Evolutionary conservation across 768 basidiomycete genomes (phyloP).

Genomic region (Phylloporus sp.): DNA sequence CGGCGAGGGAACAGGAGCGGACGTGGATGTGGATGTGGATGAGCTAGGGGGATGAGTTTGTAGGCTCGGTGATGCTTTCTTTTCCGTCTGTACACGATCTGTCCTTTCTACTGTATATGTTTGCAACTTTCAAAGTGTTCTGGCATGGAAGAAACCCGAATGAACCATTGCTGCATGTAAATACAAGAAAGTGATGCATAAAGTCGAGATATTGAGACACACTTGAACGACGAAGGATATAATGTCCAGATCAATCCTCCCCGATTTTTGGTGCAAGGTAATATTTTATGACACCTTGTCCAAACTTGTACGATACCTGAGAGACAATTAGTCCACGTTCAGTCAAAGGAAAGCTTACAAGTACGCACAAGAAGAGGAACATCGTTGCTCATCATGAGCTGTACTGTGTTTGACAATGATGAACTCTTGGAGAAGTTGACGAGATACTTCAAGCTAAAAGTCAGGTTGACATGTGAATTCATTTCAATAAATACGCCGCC

Average conservation of each 20-base stretch:
- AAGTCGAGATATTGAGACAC: slow-evolving; percentile 12
- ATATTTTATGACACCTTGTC: slow-evolving; percentile 85
- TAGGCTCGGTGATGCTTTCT: slow-evolving; percentile 13
- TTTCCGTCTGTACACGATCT: slow-evolving; percentile 1
- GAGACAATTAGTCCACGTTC: neutral
- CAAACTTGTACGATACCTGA: slow-evolving; percentile 87
- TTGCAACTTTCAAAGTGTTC: slow-evolving; percentile 5
- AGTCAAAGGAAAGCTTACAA: neutral
- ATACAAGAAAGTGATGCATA: slow-evolving; percentile 14
- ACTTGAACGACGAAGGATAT: slow-evolving; percentile 10
- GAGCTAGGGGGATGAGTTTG: slow-evolving; percentile 15
- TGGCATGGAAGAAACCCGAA: neutral
- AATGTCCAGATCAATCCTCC: slow-evolving; percentile 52
- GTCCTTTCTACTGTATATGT: slow-evolving; percentile 12
- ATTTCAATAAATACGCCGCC: slow-evolving; percentile 77
- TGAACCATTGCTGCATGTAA: neutral
- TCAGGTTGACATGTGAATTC: slow-evolving; percentile 86
- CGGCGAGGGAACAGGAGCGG: slow-evolving; percentile 11
- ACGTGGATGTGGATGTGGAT: slow-evolving; percentile 12
- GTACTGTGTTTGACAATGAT: slow-evolving; percentile 65
- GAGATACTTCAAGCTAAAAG: slow-evolving; percentile 95
- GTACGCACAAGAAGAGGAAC: slow-evolving; percentile 77
- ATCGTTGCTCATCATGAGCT: slow-evolving; percentile 88
- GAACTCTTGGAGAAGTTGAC: slow-evolving; percentile 94
- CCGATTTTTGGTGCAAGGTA: slow-evolving; percentile 96